Evolutionary conservation across 1,284 basidiomycete species (phyloP), one percentile per base, ranked within the genome.

Genomic region (Fomitopsis betulina): DNA sequence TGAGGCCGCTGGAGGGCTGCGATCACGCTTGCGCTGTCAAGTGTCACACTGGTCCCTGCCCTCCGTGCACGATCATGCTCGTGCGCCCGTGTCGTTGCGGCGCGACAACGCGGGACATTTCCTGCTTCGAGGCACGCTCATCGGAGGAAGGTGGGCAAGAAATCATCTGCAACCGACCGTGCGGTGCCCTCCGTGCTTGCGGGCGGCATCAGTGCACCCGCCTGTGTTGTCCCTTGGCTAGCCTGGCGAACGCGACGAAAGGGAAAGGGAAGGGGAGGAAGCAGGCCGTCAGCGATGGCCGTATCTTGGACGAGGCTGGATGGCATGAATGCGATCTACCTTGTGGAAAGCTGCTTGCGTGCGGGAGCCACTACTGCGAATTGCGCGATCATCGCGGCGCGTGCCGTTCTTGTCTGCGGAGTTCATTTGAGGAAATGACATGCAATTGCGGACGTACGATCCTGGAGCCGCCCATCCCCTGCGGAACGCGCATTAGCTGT

Each of bases 361-460:
- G 93, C 63, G 91, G 91, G 0, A 82, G 87, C 56, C 93, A 95
- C 69, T 73, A 66, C 5, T 94, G 94, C 70, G 84, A 89, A 60
- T 81, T 84, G 65, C 77, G 79, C 33, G 94, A 97, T 68, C 95
- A 98, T 72, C 84, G 80, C 60, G 91, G 91, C 0, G 73, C 80
- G 0, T 97, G 95, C 68, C 86, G 83, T 2, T 81, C 86, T 12
- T 97, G 95, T 73, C 76, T 96, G 54, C 81, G 86, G 66, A 94
- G 93, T 38, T 88, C 88, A 0, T 98, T 95, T 63, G 93, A 96
- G 56, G 95, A 97, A 85, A 76, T 94, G 62, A 73, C 88, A 21
- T 97, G 94, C 68, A 74, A 83, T 56, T 97, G 95, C 69, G 90
- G 89, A 0, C 80, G 80, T 38, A 91, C 87, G 1, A 75, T 86